Evolutionary conservation across 2,329 filamentous ascomycete genomes (phyloP).

Genomic region (Chalaropsis ovoidea): DNA sequence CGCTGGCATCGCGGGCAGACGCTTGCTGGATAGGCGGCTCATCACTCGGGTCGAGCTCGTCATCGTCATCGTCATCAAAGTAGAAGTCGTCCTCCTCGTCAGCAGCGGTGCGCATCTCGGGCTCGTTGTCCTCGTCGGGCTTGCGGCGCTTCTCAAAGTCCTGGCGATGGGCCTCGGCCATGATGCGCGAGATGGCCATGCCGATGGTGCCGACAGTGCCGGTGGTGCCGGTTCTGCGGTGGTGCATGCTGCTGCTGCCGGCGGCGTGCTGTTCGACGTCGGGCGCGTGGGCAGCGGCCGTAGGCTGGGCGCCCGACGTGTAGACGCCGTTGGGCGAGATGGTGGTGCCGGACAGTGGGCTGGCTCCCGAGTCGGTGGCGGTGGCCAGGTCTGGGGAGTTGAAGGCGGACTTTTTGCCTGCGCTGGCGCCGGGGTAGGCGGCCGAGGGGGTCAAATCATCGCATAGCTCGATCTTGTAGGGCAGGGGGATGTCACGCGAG

Average conservation of each 20-base stretch:
- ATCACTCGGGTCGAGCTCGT: conserved; percentile 28
- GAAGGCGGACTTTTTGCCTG: not conserved
- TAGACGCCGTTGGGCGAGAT: not conserved
- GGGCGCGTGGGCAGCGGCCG: not conserved
- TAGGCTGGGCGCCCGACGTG: conserved; percentile 4
- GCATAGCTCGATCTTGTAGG: conserved; percentile 53
- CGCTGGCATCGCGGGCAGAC: not conserved
- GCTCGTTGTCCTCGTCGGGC: conserved; percentile 28
- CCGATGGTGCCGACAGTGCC: conserved; percentile 25
- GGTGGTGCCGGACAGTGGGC: not conserved
- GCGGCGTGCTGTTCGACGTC: conserved; percentile 23
- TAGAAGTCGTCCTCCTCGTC: conserved; percentile 27
- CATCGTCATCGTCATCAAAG: conserved; percentile 29
- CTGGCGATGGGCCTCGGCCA: conserved; percentile 75
- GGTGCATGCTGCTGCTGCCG: conserved; percentile 26
- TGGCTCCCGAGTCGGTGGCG: not conserved
- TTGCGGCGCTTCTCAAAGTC: conserved; percentile 76
- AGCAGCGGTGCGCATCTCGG: conserved; percentile 27
- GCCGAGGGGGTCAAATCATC: conserved; percentile 21
- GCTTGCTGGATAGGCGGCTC: not conserved
- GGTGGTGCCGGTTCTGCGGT: conserved; percentile 27
- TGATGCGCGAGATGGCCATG: conserved; percentile 47
- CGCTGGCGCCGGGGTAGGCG: not conserved
- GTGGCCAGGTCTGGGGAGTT: not conserved
- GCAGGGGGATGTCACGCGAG: conserved; percentile 73